phyloP scores from a whole-genome alignment of 306 rosid species.

The Sindora glabra region DNA sequence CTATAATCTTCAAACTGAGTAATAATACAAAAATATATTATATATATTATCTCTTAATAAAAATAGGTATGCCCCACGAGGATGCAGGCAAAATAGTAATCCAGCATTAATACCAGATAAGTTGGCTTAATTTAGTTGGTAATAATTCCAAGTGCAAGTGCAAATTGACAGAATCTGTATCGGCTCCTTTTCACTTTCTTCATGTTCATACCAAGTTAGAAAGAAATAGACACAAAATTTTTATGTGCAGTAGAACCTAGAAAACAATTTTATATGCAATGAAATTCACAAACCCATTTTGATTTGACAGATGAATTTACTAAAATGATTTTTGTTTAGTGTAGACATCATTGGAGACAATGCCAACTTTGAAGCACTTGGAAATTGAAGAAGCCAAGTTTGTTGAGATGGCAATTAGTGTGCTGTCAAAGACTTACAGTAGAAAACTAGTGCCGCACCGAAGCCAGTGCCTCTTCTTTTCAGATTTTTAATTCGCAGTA shows the following conservation, averaged over 20 bases:
- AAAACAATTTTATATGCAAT: no score
- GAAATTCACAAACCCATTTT: conserved; percentile 18
- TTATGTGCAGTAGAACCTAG: no score
- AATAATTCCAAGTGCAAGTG: conserved; percentile 14
- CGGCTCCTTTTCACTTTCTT: no score
- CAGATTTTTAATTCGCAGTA: neutral
- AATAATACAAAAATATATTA: conserved; percentile 2
- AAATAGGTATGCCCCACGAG: neutral
- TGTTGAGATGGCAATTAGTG: neutral
- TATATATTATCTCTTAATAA: conserved; percentile 13
- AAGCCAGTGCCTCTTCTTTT: neutral
- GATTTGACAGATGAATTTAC: no score
- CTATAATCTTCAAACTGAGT: conserved; percentile 24
- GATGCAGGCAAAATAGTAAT: no score
- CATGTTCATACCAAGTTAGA: no score
- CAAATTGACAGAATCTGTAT: no score
- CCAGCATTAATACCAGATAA: conserved; percentile 7
- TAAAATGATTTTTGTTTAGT: no score
- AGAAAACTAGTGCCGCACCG: conserved; percentile 29
- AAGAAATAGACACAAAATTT: no score
- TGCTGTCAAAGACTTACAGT: neutral
- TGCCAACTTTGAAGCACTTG: conserved; percentile 12
- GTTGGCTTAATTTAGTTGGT: neutral
- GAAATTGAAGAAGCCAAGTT: conserved; percentile 8
- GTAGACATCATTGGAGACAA: conserved; percentile 22